Conservation (phyloP, 129 eudicot genomes). For the sunflower (Helianthus annuus) region DNA sequence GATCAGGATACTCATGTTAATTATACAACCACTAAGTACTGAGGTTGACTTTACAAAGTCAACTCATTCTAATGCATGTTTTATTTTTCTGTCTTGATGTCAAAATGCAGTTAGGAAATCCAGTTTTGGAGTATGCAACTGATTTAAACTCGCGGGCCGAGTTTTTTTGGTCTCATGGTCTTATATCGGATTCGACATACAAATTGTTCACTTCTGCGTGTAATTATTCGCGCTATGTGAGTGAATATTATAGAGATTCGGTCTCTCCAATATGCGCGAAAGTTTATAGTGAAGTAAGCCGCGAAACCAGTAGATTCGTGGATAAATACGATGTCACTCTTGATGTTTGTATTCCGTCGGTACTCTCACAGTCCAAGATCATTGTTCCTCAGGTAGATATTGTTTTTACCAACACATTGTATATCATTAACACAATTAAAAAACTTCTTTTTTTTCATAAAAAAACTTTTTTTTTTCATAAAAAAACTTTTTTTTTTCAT, state of each 20-base stretch:
- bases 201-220: slow-evolving; percentile 50
- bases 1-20: not conserved
- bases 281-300: slow-evolving; percentile 50
- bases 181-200: slow-evolving; percentile 52
- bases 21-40: not conserved
- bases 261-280: slow-evolving; percentile 50
- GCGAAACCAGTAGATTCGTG: slow-evolving; percentile 59
- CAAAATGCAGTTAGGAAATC: slow-evolving; percentile 69
- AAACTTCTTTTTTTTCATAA: too few species aligned
- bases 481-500: too few species aligned
- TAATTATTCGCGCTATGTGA: slow-evolving; percentile 48
- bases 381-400: slow-evolving; percentile 48
- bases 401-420: not conserved
- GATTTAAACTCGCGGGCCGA: slow-evolving; percentile 56
- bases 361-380: slow-evolving; percentile 60
- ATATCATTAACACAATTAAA: not conserved
- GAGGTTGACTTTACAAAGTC: not conserved
- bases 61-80: not conserved
- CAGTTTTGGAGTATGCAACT: slow-evolving; percentile 45
- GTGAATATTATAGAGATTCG: slow-evolving; percentile 56
- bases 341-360: slow-evolving; percentile 66
- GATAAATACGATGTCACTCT: slow-evolving; percentile 68
- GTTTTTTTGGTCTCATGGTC: slow-evolving; percentile 75
- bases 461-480: not conserved
- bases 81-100: not conserved